These are phyloP conservation scores for Glutinoglossum americanum DNA, from an alignment of 495 filamentous ascomycete genomes.

Conservation along the genomic window DNA sequence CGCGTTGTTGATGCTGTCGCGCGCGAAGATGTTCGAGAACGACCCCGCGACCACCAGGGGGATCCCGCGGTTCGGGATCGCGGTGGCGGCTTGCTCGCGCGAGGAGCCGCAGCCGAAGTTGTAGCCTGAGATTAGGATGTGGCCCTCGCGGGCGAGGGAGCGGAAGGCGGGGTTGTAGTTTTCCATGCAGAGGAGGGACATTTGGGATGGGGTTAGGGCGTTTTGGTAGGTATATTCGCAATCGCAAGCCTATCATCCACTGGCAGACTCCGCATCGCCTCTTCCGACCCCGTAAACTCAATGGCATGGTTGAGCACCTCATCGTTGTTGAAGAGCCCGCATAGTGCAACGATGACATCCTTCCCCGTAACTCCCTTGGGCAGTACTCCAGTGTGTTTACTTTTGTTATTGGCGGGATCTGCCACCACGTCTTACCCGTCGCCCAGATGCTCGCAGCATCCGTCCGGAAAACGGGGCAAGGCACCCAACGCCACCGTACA, in stretches of 20 bases:
- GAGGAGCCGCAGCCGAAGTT: conserved; percentile 79
- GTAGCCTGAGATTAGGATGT: conserved; percentile 71
- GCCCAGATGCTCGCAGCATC: conserved; percentile 80
- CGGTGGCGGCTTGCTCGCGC: conserved; percentile 75
- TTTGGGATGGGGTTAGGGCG: conserved; percentile 46
- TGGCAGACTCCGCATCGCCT: conserved; percentile 52
- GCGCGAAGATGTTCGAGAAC: conserved; percentile 73
- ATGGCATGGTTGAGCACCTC: conserved; percentile 86
- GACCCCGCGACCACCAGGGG: conserved; percentile 66
- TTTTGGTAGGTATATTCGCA: conserved; percentile 88
- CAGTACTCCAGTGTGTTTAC: conserved; percentile 54
- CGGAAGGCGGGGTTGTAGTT: conserved; percentile 70
- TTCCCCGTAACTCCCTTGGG: conserved; percentile 78
- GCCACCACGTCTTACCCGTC: conserved; percentile 71
- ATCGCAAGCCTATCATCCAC: conserved; percentile 77
- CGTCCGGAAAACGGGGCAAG: conserved; percentile 67
- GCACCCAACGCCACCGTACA: conserved; percentile 70
- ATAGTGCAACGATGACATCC: conserved; percentile 83
- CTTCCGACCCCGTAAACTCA: conserved; percentile 63
- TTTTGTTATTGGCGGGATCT: conserved; percentile 66
- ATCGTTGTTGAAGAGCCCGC: conserved; percentile 69
- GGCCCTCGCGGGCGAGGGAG: conserved; percentile 33
- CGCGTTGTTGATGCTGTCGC: conserved; percentile 87
- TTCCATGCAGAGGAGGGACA: conserved; percentile 77
- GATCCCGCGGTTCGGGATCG: conserved; percentile 69